Evolutionary conservation across 108 stramenopile species (phyloP).

Genomic region (Nitzschia putrida): DNA sequence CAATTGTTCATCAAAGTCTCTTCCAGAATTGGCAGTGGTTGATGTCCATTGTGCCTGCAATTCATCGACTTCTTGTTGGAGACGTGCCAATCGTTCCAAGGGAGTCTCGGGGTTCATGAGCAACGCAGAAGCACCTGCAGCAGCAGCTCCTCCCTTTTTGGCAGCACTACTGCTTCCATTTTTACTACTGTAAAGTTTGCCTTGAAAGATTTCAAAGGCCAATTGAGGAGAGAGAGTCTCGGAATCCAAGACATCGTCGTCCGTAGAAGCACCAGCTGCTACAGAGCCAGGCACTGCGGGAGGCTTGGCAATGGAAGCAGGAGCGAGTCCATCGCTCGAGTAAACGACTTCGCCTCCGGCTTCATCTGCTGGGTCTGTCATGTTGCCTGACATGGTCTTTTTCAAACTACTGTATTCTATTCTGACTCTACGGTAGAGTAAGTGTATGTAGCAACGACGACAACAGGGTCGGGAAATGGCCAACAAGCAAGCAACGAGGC

Average conservation of each 20-base stretch:
- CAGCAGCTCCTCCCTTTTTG: neutral
- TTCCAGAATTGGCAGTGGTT: constrained; percentile 18
- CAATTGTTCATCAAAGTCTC: constrained; percentile 37
- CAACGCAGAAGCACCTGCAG: neutral
- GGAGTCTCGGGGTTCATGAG: constrained; percentile 33
- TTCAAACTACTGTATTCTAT: no score
- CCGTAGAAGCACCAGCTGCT: neutral
- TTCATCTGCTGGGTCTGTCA: constrained; percentile 64
- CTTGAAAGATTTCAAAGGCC: constrained; percentile 54
- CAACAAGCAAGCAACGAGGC: no score
- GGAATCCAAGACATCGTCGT: constrained; percentile 32
- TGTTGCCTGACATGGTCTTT: neutral
- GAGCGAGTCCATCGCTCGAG: constrained; percentile 70
- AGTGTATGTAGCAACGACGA: no score
- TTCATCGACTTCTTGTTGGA: constrained; percentile 47
- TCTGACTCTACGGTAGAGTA: no score
- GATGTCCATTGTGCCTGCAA: constrained; percentile 40
- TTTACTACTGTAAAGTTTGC: constrained; percentile 31
- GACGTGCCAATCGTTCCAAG: constrained; percentile 39
- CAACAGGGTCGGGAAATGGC: no score
- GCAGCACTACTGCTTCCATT: neutral
- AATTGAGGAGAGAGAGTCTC: constrained; percentile 22
- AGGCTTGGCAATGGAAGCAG: constrained; percentile 49
- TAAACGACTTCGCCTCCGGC: constrained; percentile 83
- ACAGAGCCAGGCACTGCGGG: constrained; percentile 34